phyloP scores from a whole-genome alignment of 176 grass and related monocot genomes.

The Microstegium vimineum region DNA sequence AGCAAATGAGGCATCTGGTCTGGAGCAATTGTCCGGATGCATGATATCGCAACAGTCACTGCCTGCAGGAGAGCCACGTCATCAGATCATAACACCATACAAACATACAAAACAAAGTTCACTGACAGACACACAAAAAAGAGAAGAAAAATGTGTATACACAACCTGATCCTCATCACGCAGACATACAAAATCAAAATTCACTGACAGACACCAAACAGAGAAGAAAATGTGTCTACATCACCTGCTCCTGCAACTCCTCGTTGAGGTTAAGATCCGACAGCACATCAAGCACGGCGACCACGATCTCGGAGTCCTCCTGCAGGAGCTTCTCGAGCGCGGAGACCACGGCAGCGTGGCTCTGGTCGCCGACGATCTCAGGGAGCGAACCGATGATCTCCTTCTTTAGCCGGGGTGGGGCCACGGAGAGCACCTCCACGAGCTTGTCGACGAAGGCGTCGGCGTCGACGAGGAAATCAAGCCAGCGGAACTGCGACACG shows the following conservation, averaged over 20 bases:
- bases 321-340: conserved; percentile 63
- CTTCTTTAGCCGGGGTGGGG: conserved; percentile 71
- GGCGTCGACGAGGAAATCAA: conserved; percentile 73
- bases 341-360: conserved; percentile 50
- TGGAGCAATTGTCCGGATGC: conserved; percentile 64
- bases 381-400: conserved; percentile 90
- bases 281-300: conserved; percentile 69
- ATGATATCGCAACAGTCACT: conserved; percentile 80
- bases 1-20: conserved; percentile 86
- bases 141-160: background rate
- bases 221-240: background rate
- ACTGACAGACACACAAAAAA: background rate
- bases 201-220: background rate
- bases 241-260: conserved; percentile 78
- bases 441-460: conserved; percentile 59
- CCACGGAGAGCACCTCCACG: conserved; percentile 83
- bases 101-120: background rate
- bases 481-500: conserved; percentile 68
- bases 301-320: conserved; percentile 77
- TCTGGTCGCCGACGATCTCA: conserved; percentile 78
- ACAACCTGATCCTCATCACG: background rate
- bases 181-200: background rate
- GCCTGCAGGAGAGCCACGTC: conserved; percentile 41
- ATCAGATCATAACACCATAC: background rate
- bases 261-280: conserved; percentile 76